Conservation (phyloP, 805 yeast genomes). For the Saturnispora quitensis region DNA sequence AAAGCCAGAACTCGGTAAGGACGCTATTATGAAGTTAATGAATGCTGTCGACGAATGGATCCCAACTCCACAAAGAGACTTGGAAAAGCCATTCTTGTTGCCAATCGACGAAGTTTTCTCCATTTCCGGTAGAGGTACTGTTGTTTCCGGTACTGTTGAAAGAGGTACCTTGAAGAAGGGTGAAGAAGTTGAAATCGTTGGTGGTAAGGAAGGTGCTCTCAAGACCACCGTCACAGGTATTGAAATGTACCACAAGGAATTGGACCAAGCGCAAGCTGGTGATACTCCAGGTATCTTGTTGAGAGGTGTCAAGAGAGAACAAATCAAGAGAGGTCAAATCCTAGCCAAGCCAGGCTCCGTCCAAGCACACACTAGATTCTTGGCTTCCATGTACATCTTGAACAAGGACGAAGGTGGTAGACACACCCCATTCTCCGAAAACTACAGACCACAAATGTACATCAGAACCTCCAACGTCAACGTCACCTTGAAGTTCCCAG, state of each 20-base stretch:
- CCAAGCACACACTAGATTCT: conserved; percentile 86
- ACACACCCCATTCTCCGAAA: conserved; percentile 92
- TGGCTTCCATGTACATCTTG: conserved; percentile 87
- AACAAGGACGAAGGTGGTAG: conserved; percentile 99
- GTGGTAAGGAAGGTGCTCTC: conserved; percentile 75
- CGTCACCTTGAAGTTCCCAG: conserved; percentile 83
- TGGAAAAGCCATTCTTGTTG: conserved; percentile 93
- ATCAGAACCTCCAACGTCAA: conserved; percentile 96
- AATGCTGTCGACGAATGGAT: conserved; percentile 89
- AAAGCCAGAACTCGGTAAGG: conserved; percentile 84
- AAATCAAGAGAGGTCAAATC: conserved; percentile 95
- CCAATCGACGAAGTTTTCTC: conserved; percentile 97
- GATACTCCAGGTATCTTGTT: conserved; percentile 96
- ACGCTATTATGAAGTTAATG: conserved; percentile 75
- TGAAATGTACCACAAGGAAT: conserved; percentile 99
- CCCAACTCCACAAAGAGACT: conserved; percentile 94
- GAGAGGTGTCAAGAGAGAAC: conserved; percentile 98
- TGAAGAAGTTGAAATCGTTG: conserved; percentile 96
- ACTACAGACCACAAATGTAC: conserved; percentile 97
- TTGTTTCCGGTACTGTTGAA: conserved; percentile 97
- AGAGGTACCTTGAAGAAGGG: conserved; percentile 97
- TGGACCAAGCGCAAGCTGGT: conserved; percentile 97
- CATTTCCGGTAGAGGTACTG: conserved; percentile 99
- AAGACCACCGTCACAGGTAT: conserved; percentile 97
- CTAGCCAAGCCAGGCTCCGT: conserved; percentile 87